A percentile compares a stretch with the other conserved stretches of the same genome.
phyloP scores from a whole-genome alignment of 106 monocot species.

The Dendrobium huoshanense region DNA sequence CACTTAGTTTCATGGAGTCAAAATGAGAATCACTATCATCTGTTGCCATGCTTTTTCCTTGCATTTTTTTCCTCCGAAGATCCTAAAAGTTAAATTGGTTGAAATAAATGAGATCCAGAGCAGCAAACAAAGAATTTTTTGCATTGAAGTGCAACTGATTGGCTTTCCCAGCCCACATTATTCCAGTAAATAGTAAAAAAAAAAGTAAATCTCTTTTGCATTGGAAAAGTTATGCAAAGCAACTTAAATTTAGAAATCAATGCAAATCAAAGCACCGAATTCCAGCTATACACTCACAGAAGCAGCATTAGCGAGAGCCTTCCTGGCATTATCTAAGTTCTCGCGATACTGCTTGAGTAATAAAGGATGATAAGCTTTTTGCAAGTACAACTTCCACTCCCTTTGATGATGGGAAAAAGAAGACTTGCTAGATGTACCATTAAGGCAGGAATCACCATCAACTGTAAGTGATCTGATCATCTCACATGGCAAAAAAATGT shows the following conservation, averaged over 20 bases:
- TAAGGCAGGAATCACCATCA: slow-evolving; percentile 5
- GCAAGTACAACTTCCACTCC: slow-evolving; percentile 58
- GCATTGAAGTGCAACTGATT: neutral
- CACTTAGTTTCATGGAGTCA: slow-evolving; percentile 42
- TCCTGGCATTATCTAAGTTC: slow-evolving; percentile 45
- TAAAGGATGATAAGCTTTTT: slow-evolving; percentile 73
- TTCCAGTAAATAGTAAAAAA: neutral
- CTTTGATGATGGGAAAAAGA: slow-evolving; percentile 26
- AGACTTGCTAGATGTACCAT: slow-evolving; percentile 7
- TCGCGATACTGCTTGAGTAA: slow-evolving; percentile 53
- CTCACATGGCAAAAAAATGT: slow-evolving; percentile 34
- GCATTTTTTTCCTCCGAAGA: slow-evolving; percentile 49
- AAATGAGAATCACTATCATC: slow-evolving; percentile 26
- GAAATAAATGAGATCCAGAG: neutral
- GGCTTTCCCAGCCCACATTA: neutral
- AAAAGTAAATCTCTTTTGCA: neutral
- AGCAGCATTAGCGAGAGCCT: slow-evolving; percentile 44
- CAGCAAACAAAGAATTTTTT: neutral
- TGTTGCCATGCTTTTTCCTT: slow-evolving; percentile 26
- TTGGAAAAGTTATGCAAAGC: neutral
- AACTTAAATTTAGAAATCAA: neutral
- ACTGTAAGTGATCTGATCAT: neutral
- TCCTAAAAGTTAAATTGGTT: slow-evolving; percentile 30
- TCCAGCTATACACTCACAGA: slow-evolving; percentile 41
- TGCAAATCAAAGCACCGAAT: neutral